Evolutionary conservation across 306 rosid species (phyloP).

Genomic region (Cicer pinnatifidum): DNA sequence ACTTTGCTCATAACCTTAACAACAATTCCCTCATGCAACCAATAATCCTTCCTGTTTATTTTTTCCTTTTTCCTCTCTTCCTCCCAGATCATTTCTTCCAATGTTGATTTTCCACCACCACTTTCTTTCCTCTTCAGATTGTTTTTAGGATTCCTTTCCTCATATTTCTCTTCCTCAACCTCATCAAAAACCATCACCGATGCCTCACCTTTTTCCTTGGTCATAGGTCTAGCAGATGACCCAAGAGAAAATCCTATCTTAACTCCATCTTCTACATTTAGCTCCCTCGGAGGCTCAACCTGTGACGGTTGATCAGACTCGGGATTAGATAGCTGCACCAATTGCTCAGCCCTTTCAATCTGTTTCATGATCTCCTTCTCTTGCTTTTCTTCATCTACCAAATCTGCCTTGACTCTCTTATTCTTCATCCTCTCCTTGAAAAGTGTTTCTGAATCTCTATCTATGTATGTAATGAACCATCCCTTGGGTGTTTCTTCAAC

Average conservation of each 20-base stretch:
- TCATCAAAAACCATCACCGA: conserved; percentile 62
- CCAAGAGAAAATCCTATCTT: conserved; percentile 77
- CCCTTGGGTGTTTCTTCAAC: no score
- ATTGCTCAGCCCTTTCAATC: conserved; percentile 68
- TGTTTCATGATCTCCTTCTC: conserved; percentile 80
- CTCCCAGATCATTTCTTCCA: conserved; percentile 79
- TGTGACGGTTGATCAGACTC: conserved; percentile 49
- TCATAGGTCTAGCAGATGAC: conserved; percentile 46
- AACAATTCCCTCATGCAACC: conserved; percentile 73
- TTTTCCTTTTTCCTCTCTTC: conserved; percentile 87
- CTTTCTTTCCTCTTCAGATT: conserved; percentile 49
- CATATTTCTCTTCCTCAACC: conserved; percentile 52
- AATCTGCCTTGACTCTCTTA: no score
- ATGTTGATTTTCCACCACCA: conserved; percentile 52
- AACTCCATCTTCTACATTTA: conserved; percentile 64
- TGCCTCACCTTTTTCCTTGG: conserved; percentile 56
- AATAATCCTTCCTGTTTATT: conserved; percentile 79
- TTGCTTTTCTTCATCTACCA: conserved; percentile 85
- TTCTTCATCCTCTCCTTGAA: no score
- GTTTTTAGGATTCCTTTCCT: conserved; percentile 43
- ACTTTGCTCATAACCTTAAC: conserved; percentile 88
- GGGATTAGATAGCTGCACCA: conserved; percentile 43
- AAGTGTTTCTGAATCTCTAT: no score
- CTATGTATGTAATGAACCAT: no score
- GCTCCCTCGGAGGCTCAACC: conserved; percentile 50